Conservation (phyloP, 2,329 filamentous ascomycete species). For the Paraphoma sp. region DNA sequence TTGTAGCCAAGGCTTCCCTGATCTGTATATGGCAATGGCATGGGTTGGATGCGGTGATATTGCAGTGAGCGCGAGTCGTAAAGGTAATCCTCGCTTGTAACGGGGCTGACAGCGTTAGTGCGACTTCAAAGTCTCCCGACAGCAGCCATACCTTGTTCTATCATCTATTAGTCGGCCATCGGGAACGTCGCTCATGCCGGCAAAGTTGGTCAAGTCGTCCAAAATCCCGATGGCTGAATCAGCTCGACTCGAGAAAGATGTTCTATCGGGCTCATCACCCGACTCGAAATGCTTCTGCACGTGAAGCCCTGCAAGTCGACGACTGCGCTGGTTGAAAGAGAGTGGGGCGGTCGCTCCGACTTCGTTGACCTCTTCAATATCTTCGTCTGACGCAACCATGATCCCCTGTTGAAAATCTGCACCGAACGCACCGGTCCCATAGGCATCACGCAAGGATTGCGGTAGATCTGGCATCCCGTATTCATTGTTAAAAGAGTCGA, state of each 20-base stretch:
- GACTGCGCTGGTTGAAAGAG: slow-evolving; percentile 4
- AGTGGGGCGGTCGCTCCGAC: background rate
- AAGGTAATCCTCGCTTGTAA: too few relatives aligned
- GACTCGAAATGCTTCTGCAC: background rate
- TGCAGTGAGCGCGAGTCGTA: background rate
- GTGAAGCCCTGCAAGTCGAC: background rate
- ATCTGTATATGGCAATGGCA: background rate
- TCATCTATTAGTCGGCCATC: background rate
- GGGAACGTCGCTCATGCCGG: background rate
- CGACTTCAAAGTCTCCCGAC: too few relatives aligned
- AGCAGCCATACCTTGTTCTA: background rate
- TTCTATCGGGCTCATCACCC: background rate
- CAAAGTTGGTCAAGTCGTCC: background rate
- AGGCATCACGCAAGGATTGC: background rate
- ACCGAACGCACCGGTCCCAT: too few relatives aligned
- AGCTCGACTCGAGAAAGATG: background rate
- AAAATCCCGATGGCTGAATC: slow-evolving; percentile 1
- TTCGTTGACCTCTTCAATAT: background rate
- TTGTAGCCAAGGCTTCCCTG: background rate
- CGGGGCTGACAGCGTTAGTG: too few relatives aligned
- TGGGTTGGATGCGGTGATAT: slow-evolving; percentile 5
- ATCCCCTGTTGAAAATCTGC: too few relatives aligned
- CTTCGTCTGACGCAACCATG: background rate
- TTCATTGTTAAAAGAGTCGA: background rate
- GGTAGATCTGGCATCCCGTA: background rate